Conservation (phyloP, 352 stramenopile species). For the Phytophthora pisi region DNA sequence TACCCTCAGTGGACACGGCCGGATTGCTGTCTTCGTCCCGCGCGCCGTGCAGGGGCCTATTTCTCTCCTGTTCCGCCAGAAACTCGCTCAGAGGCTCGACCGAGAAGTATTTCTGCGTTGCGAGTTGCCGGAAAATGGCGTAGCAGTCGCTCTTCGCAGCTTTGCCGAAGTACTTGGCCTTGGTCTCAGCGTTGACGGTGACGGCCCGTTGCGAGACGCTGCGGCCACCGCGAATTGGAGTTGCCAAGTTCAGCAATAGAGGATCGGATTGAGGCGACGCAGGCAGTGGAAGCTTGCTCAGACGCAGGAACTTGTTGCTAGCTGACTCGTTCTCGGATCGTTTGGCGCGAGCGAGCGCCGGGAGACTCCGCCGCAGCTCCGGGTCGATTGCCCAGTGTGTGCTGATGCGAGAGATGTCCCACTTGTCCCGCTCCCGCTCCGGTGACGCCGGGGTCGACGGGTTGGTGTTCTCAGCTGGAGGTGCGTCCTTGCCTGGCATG, state of each 20-base stretch:
- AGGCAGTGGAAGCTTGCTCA: conserved; percentile 61
- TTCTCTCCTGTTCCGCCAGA: conserved; percentile 45
- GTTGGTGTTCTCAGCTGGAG: conserved; percentile 7
- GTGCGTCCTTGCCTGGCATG: conserved; percentile 28
- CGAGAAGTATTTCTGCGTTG: conserved; percentile 66
- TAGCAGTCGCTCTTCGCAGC: conserved; percentile 59
- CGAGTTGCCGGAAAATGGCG: conserved; percentile 72
- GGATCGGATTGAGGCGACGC: conserved; percentile 31
- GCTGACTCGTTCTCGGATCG: conserved; percentile 53
- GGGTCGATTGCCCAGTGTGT: conserved; percentile 77
- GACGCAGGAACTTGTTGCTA: conserved; percentile 65
- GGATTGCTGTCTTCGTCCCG: conserved; percentile 26
- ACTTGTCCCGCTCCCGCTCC: conserved; percentile 29
- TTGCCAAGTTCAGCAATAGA: conserved; percentile 38
- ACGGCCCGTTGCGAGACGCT: conserved; percentile 42
- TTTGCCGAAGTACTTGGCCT: conserved; percentile 72
- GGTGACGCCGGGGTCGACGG: not conserved
- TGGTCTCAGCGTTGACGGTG: conserved; percentile 54
- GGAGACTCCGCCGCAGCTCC: conserved; percentile 61
- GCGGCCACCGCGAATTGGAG: conserved; percentile 27
- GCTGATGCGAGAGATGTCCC: conserved; percentile 79
- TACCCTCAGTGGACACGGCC: conserved; percentile 4
- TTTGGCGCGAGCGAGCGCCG: conserved; percentile 59
- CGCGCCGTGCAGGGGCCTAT: conserved; percentile 6
- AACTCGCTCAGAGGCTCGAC: conserved; percentile 61